Evolutionary conservation across 257 asterid species (phyloP), one percentile per base, ranked within the genome.

Genomic region (Handroanthus guayacan): DNA sequence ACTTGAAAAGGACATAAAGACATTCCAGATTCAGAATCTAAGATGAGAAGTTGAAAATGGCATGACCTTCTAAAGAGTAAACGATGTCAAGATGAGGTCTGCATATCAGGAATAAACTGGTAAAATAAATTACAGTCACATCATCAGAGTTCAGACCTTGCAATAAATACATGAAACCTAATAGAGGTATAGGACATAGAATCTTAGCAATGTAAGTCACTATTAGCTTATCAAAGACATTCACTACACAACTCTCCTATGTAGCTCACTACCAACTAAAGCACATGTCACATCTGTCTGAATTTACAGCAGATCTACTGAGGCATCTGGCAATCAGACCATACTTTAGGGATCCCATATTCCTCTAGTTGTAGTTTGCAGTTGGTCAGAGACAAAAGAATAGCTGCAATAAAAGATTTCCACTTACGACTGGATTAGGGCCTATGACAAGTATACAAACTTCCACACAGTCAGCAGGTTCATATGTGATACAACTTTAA

Each of bases 11-110:
- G 11, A 72, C 45, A 18, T 13, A 45, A 60, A 45, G 57, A 45
- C 58, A 72, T 57, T 61, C 37, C n/a, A 72, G 77, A 72, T 25
- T 58, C 48, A 45, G 16, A n/a, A 41, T 41, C 43, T 72, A 48
- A 34, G 57, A 58, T 58, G 57, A 50, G 54, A 58, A 58, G 34
- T 45, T 34, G 31, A 72, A 52, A 39, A 71, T 9, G n/a, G 45
- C 31, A 39, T 41, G 13, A 60, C 60, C 25, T 41, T 34, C 60
- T 14, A 37, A 43, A 47, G 31, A 44, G 14, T 3, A 44, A 54
- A 61, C 36, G 5, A 37, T 45, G 57, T 60, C 60, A 73, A 73
- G 57, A 31, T 36, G 68, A 52, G 51, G 51, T 16, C 25, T 70
- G 16, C 16, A 34, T 36, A 10, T 13, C 75, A 37, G 39, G 45